Conservation (phyloP, 768 basidiomycete genomes). For the Sutorius australiensis region DNA sequence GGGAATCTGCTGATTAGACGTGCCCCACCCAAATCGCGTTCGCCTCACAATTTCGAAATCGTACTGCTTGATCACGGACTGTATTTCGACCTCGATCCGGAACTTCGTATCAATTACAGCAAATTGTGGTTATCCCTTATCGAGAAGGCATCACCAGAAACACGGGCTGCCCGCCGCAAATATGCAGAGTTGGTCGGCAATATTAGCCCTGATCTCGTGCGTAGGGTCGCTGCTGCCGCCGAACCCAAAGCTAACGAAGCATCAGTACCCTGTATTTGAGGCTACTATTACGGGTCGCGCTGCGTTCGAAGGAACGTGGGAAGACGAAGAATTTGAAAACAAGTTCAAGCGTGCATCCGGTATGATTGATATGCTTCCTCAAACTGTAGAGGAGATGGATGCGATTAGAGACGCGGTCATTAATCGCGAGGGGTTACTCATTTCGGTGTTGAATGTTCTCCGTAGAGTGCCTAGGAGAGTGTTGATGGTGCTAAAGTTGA, state of each 20-base stretch:
- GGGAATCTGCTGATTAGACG: conserved; percentile 92
- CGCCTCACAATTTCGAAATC: conserved; percentile 94
- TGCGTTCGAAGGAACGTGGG: conserved; percentile 62
- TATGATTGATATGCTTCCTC: conserved; percentile 70
- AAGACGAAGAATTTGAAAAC: conserved; percentile 33
- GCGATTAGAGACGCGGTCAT: conserved; percentile 81
- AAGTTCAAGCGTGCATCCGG: conserved; percentile 61
- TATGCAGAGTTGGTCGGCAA: conserved; percentile 92
- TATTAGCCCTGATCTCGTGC: conserved; percentile 79
- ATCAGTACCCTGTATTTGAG: conserved; percentile 89
- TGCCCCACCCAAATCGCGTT: conserved; percentile 54
- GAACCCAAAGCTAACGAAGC: conserved; percentile 2
- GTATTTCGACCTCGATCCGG: conserved; percentile 85
- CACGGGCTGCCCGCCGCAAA: conserved; percentile 66
- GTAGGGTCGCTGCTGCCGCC: conserved; percentile 18
- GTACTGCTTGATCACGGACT: conserved; percentile 92
- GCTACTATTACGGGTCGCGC: conserved; percentile 88
- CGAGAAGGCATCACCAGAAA: conserved; percentile 60
- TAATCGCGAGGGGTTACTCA: conserved; percentile 74
- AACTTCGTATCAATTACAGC: conserved; percentile 79
- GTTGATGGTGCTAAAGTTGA: conserved; percentile 80
- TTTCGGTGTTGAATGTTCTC: conserved; percentile 84
- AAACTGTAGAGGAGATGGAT: conserved; percentile 74
- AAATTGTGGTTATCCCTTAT: conserved; percentile 91
- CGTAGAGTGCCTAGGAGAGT: conserved; percentile 81